Evolutionary conservation across 139 green algal species (phyloP).

Genomic region (Ettlia oleoabundans): DNA sequence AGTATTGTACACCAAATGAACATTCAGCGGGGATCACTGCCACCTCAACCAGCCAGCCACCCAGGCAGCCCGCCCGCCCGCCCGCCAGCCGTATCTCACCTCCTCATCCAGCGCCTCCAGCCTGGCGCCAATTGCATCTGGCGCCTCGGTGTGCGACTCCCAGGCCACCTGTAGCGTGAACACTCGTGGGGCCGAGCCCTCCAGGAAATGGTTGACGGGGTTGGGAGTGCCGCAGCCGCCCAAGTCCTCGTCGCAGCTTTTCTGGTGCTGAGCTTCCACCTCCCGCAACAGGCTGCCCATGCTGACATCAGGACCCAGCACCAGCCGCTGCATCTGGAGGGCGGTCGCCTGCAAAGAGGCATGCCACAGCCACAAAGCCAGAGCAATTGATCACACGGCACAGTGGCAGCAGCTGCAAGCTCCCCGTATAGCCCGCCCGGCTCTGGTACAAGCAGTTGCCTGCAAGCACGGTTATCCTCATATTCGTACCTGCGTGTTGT

Average conservation of each 20-base stretch:
- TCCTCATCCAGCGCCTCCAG: constrained; percentile 36
- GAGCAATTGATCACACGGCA: no score
- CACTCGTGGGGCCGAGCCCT: constrained; percentile 42
- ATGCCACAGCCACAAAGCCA: background rate
- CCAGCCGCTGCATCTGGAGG: background rate
- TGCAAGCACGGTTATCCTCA: no score
- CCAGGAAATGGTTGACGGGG: background rate
- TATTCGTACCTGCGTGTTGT: constrained; percentile 25
- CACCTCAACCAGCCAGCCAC: no score
- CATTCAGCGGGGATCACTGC: no score
- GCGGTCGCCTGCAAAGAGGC: background rate
- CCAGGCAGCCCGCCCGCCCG: no score
- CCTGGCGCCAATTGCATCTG: constrained; percentile 50
- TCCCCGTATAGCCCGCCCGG: no score
- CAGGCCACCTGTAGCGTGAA: constrained; percentile 77
- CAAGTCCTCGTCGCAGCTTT: background rate
- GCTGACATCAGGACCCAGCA: background rate
- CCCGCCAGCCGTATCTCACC: background rate
- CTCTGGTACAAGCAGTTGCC: no score
- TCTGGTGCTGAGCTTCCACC: background rate
- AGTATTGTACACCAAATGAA: no score
- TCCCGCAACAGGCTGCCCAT: background rate
- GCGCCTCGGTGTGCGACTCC: constrained; percentile 51
- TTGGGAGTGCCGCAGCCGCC: background rate
- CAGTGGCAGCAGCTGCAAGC: no score